phyloP scores from a whole-genome alignment of 495 filamentous ascomycete genomes.

The Tirmania nivea region DNA sequence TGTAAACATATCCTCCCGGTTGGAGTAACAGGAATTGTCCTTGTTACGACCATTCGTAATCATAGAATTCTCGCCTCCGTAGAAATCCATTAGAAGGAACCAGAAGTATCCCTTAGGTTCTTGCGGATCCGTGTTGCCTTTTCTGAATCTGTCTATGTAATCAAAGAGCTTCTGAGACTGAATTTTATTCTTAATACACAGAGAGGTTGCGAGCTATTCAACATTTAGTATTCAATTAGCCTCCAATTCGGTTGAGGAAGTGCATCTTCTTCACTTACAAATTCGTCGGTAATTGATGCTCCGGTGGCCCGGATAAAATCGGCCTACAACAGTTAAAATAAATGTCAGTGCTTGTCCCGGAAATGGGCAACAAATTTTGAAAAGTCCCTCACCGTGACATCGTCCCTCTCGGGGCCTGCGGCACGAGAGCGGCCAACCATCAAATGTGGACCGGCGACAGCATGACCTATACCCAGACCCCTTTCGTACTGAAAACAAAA shows the following conservation, averaged over 20 bases:
- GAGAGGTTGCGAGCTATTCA: background rate
- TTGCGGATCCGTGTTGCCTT: background rate
- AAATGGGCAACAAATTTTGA: no score
- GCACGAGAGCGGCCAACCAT: no score
- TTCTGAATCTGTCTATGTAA: no score
- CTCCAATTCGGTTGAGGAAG: no score
- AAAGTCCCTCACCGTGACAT: no score
- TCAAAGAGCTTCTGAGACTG: background rate
- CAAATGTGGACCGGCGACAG: no score
- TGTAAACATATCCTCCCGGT: slow-evolving; percentile 35
- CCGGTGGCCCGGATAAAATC: background rate
- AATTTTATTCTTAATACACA: background rate
- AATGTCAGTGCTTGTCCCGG: no score
- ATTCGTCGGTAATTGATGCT: background rate
- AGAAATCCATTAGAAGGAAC: slow-evolving; percentile 35
- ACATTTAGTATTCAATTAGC: no score
- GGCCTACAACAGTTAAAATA: background rate
- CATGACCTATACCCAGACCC: no score
- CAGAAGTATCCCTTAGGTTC: slow-evolving; percentile 18
- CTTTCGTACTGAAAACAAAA: no score
- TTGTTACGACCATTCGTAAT: slow-evolving; percentile 26
- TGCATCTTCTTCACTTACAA: background rate
- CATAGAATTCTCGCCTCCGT: slow-evolving; percentile 29
- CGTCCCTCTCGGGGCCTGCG: no score
- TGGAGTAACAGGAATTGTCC: slow-evolving; percentile 30